These are phyloP conservation scores for Ogataea paraovalis DNA, from an alignment of 805 yeast species.

Conservation along the genomic window DNA sequence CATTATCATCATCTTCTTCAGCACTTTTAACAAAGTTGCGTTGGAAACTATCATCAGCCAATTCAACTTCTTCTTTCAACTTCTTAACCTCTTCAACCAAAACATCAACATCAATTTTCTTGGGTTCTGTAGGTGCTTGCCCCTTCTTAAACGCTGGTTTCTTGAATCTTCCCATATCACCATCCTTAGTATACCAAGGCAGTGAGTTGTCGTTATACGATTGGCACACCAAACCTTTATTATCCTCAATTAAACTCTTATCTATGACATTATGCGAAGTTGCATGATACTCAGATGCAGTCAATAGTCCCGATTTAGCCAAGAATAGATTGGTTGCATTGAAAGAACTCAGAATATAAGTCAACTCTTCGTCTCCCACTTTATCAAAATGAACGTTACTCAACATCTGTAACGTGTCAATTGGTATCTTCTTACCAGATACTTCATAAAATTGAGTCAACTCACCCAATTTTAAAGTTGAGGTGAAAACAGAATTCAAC, in stretches of 20 bases:
- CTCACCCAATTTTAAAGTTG: conserved; percentile 18
- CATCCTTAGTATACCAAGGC: conserved; percentile 30
- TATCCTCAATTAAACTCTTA: conserved; percentile 5
- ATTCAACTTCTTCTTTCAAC: conserved; percentile 18
- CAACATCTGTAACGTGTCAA: conserved; percentile 23
- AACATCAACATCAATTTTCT: not conserved
- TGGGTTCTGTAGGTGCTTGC: conserved; percentile 2
- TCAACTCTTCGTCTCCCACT: conserved; percentile 20
- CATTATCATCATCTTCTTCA: not conserved
- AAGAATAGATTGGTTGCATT: conserved; percentile 19
- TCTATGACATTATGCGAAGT: conserved; percentile 10
- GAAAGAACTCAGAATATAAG: conserved; percentile 29
- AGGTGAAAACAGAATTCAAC: conserved; percentile 24
- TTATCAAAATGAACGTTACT: conserved; percentile 32
- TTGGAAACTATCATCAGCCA: conserved; percentile 26
- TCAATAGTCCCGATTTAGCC: conserved; percentile 26
- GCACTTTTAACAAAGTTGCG: conserved; percentile 20
- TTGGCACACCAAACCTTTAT: conserved; percentile 6
- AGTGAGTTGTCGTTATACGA: conserved; percentile 21
- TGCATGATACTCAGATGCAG: conserved; percentile 26
- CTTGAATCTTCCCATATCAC: conserved; percentile 20
- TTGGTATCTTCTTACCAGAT: conserved; percentile 20
- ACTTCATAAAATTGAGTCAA: conserved; percentile 16
- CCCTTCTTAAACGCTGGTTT: conserved; percentile 11
- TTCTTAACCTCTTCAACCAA: conserved; percentile 9